A percentile compares a stretch with the other conserved stretches of the same genome.
Conservation (phyloP, 1,139 yeast species). For the Zygosaccharomyces sapae region DNA sequence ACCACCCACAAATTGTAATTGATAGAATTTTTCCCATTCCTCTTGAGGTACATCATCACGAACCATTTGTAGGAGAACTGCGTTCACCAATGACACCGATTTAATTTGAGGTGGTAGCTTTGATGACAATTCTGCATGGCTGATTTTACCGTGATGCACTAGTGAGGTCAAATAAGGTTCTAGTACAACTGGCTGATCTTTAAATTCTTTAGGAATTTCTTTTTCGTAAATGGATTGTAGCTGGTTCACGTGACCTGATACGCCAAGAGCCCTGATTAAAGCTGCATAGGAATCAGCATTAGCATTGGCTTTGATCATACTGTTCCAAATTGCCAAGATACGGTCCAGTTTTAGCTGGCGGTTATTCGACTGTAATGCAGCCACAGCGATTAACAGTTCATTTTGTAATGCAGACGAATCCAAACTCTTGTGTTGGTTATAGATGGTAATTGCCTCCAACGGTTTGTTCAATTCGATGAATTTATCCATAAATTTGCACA, state of each 20-base stretch:
- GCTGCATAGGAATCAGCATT: conserved; percentile 22
- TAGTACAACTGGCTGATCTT: conserved; percentile 17
- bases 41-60: conserved; percentile 10
- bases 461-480: conserved; percentile 21
- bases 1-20: conserved; percentile 12
- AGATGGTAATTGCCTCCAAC: conserved; percentile 23
- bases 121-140: conserved; percentile 13
- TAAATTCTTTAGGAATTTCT: conserved; percentile 26
- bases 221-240: conserved; percentile 26
- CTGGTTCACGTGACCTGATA: conserved; percentile 18
- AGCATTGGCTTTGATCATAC: conserved; percentile 22
- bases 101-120: conserved; percentile 18
- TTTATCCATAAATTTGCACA: conserved; percentile 26
- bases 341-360: conserved; percentile 21
- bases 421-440: conserved; percentile 21
- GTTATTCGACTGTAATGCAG: conserved; percentile 17
- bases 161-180: conserved; percentile 24
- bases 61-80: conserved; percentile 20
- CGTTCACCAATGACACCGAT: conserved; percentile 24
- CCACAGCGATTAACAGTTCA: conserved; percentile 25
- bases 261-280: conserved; percentile 23
- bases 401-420: conserved; percentile 17
- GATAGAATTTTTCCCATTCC: conserved; percentile 18
- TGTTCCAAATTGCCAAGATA: conserved; percentile 35
- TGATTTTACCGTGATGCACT: conserved; percentile 13